These are phyloP conservation scores for Marchantia polymorpha DNA, from an alignment of 225 moss, liverwort and hornwort species.

Conservation along the genomic window DNA sequence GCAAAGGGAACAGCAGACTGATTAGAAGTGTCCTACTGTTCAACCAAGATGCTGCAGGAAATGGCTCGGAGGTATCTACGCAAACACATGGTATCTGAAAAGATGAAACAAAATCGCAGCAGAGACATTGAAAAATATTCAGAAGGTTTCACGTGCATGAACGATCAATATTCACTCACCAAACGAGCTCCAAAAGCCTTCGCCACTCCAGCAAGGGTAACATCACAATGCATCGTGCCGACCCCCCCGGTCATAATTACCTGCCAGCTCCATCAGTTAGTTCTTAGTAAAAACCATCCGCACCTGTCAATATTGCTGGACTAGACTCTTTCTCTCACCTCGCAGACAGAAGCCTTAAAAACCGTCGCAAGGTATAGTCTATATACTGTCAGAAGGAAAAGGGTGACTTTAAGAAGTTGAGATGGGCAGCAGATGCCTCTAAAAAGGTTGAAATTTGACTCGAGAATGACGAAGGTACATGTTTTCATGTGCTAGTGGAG, in stretches of 20 bases:
- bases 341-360: neutral
- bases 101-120: too few relatives aligned
- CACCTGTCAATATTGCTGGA: too few relatives aligned
- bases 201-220: slow-evolving; percentile 43
- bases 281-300: neutral
- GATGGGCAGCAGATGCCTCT: neutral
- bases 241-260: slow-evolving; percentile 41
- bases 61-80: neutral
- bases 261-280: slow-evolving; percentile 17
- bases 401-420: too few relatives aligned
- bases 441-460: neutral
- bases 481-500: neutral
- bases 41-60: neutral
- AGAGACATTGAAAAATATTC: neutral
- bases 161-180: slow-evolving; percentile 17
- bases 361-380: neutral
- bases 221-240: slow-evolving; percentile 40
- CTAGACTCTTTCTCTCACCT: neutral
- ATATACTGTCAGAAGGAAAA: neutral
- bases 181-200: slow-evolving; percentile 42
- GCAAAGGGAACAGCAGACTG: neutral
- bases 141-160: neutral
- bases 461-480: neutral
- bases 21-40: neutral
- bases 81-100: neutral